Evolutionary conservation across 306 rosid species (phyloP).

Genomic region (Prunus dulcis): DNA sequence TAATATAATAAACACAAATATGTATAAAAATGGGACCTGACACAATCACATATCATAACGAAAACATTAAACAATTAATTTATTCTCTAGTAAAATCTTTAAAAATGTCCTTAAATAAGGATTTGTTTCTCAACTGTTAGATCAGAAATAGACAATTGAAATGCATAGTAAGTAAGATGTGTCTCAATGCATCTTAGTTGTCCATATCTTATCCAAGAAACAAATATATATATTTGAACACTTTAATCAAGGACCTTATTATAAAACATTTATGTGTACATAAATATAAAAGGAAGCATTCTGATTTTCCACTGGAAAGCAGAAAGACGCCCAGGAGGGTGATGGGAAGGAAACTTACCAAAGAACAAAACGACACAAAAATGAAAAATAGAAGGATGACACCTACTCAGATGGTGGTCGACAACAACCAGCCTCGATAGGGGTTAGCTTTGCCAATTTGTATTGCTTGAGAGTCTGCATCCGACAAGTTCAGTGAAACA

Average conservation of each 20-base stretch:
- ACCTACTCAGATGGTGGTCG: constrained; percentile 92
- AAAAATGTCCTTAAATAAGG: no score
- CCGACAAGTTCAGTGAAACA: neutral
- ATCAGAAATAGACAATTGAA: no score
- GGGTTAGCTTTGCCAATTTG: constrained; percentile 69
- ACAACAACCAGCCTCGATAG: constrained; percentile 93
- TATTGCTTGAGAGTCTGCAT: constrained; percentile 71
- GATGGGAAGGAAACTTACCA: neutral
- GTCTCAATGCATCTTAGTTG: neutral
- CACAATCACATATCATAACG: no score
- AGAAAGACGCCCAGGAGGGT: neutral
- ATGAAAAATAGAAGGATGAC: constrained; percentile 10
- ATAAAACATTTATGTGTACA: neutral
- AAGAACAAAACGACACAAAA: constrained; percentile 2
- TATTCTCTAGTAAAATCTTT: no score
- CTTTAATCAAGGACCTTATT: neutral
- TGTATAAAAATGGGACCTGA: no score
- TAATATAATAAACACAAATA: no score
- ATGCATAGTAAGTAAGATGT: no score
- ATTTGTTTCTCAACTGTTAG: no score
- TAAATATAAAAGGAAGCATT: neutral
- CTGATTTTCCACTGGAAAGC: neutral
- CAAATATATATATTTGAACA: neutral
- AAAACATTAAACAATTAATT: no score
- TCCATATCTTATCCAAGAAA: neutral